Conservation (phyloP, 108 stramenopile genomes). For the Conticribra guillardii region DNA sequence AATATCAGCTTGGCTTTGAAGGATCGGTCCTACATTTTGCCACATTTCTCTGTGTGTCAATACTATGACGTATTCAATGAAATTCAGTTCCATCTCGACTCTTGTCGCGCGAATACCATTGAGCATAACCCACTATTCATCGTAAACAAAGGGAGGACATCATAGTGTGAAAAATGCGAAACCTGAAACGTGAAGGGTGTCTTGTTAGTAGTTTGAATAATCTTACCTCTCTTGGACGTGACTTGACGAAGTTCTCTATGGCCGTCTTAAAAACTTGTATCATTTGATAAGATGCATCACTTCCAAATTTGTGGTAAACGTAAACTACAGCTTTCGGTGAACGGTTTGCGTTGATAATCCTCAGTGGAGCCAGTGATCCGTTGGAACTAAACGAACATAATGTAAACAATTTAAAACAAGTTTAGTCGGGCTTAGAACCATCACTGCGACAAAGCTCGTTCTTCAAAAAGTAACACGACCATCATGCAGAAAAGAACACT, state of each 20-base stretch:
- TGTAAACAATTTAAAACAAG: too few relatives aligned
- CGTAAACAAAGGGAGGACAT: neutral
- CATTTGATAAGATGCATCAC: constrained; percentile 39
- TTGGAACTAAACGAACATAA: constrained; percentile 15
- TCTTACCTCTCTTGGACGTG: constrained; percentile 49
- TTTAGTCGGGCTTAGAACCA: too few relatives aligned
- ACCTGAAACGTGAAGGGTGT: neutral
- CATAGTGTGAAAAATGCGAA: neutral
- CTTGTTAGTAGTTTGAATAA: neutral
- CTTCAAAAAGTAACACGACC: too few relatives aligned
- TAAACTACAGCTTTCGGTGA: constrained; percentile 21
- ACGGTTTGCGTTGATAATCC: constrained; percentile 39
- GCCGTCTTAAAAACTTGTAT: constrained; percentile 35
- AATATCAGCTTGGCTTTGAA: constrained; percentile 45
- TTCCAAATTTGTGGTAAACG: constrained; percentile 48
- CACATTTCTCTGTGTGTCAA: constrained; percentile 52
- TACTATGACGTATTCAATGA: constrained; percentile 48
- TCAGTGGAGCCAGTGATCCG: constrained; percentile 36
- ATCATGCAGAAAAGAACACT: too few relatives aligned
- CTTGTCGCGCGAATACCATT: constrained; percentile 52
- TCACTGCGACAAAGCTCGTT: too few relatives aligned
- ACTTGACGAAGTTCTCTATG: constrained; percentile 42
- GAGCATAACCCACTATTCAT: constrained; percentile 41
- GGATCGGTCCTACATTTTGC: constrained; percentile 54
- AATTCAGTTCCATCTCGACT: constrained; percentile 53